Percentiles rank a stretch among this genome's conserved stretches.
Evolutionary conservation across 495 filamentous ascomycete species (phyloP).

Genomic region (Aspergillus indologenus): DNA sequence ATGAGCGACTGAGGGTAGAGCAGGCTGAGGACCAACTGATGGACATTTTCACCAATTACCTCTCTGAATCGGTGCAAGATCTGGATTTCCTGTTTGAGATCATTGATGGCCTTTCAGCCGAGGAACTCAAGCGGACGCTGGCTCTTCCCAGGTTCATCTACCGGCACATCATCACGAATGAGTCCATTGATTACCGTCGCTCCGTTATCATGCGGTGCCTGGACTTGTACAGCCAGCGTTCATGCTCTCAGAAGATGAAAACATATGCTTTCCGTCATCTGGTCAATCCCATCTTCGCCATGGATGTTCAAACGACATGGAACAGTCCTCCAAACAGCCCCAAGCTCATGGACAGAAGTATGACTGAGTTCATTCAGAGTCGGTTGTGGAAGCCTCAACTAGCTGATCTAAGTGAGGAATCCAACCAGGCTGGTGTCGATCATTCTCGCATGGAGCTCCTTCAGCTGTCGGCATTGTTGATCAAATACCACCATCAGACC

Average conservation of each 20-base stretch:
- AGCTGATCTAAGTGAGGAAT: constrained; percentile 79
- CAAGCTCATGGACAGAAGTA: constrained; percentile 77
- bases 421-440: constrained; percentile 81
- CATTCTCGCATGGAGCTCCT: constrained; percentile 95
- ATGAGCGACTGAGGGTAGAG: constrained; percentile 78
- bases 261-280: constrained; percentile 89
- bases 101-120: constrained; percentile 77
- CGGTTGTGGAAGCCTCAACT: constrained; percentile 92
- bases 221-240: constrained; percentile 77
- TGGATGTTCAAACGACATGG: constrained; percentile 76
- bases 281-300: constrained; percentile 94
- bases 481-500: constrained; percentile 85
- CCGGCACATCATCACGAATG: constrained; percentile 72
- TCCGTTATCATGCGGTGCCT: constrained; percentile 80
- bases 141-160: constrained; percentile 81
- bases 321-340: constrained; percentile 56
- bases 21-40: constrained; percentile 89
- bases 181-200: constrained; percentile 86
- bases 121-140: constrained; percentile 75
- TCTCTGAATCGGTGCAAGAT: constrained; percentile 71
- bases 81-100: constrained; percentile 85
- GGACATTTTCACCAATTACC: constrained; percentile 75
- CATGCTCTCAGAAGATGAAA: constrained; percentile 80
- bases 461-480: constrained; percentile 87
- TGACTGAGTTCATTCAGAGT: constrained; percentile 87